These are phyloP conservation scores for Nectriaceae sp. DNA, from an alignment of 2,329 filamentous ascomycete species.

Conservation along the genomic window DNA sequence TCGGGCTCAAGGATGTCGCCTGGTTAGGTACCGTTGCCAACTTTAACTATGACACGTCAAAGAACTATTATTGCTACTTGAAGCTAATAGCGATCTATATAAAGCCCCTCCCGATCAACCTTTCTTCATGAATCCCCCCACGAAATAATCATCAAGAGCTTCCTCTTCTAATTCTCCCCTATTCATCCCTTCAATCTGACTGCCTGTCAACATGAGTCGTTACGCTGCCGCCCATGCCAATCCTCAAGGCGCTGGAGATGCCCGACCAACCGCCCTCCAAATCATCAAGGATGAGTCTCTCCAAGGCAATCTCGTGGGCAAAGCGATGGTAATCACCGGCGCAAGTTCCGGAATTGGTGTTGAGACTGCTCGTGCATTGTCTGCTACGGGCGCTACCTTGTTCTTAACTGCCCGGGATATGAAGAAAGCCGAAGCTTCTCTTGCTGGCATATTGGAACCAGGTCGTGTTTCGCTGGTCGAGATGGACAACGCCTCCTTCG, in stretches of 20 bases:
- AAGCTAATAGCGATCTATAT: too few relatives aligned
- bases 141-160: background rate
- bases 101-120: background rate
- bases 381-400: conserved; percentile 33
- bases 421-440: conserved; percentile 15
- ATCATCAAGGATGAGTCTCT: conserved; percentile 16
- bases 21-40: too few relatives aligned
- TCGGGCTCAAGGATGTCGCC: too few relatives aligned
- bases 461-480: conserved; percentile 14
- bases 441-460: conserved; percentile 9
- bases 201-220: background rate
- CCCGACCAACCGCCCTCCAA: conserved; percentile 14
- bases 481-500: conserved; percentile 26
- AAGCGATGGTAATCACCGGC: conserved; percentile 46
- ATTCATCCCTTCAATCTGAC: background rate
- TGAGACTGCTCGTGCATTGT: conserved; percentile 44
- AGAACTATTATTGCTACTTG: too few relatives aligned
- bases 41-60: too few relatives aligned
- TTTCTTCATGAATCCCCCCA: background rate
- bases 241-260: conserved; percentile 11
- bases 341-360: conserved; percentile 43
- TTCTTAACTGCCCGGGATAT: conserved; percentile 21
- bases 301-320: conserved; percentile 35
- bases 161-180: background rate
- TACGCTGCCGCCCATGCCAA: conserved; percentile 7